Evolutionary conservation across 768 basidiomycete genomes (phyloP), one percentile per base, ranked within the genome.

Genomic region (Hydnomerulius pinastri): DNA sequence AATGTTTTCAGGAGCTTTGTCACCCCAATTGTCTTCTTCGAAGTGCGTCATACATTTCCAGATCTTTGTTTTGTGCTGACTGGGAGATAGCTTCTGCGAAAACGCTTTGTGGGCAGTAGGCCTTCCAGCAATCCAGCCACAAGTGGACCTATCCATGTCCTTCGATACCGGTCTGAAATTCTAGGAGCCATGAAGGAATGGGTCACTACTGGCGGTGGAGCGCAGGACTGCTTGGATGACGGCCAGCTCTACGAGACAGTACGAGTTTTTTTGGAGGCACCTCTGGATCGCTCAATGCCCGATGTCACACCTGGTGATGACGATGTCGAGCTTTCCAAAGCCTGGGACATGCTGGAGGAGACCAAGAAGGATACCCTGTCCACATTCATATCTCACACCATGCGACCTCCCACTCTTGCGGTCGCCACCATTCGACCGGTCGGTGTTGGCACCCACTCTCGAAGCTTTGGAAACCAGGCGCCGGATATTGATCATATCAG

Each of bases 1-100:
- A 84, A 79, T 53, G 81, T 82, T 17, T 93, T 89, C 63, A 77
- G 91, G 35, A 90, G 87, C 59, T 90, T 92, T 56, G 80, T 92
- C 8, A 84, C 86, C 0, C 90, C 91, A 0, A 66, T 86, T 7
- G 86, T 87, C 2, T 88, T 93, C 59, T 92, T 93, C 63, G 90
- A 92, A 83, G 91, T 90, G 59, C 41, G 79, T 49, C 40, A 39
- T 36, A 17, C 6, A n/a, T 20, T 17, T 20, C 2, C 40, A 25
- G 2, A 4, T 6, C 2, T 13, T 18, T 43, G 40, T 39, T 4
- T 9, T 0, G 11, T 3, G 15, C 61, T 60, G 11, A 65, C 15
- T 21, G 9, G 3, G 8, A 24, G 3, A 3, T 58, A 93, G 90
- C 75, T 91, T 12, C 69, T 93, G 46, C 80, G 87, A 43, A 92